Evolutionary conservation across 225 moss, liverwort and hornwort genomes (phyloP).

Genomic region (Lunularia cruciata): DNA sequence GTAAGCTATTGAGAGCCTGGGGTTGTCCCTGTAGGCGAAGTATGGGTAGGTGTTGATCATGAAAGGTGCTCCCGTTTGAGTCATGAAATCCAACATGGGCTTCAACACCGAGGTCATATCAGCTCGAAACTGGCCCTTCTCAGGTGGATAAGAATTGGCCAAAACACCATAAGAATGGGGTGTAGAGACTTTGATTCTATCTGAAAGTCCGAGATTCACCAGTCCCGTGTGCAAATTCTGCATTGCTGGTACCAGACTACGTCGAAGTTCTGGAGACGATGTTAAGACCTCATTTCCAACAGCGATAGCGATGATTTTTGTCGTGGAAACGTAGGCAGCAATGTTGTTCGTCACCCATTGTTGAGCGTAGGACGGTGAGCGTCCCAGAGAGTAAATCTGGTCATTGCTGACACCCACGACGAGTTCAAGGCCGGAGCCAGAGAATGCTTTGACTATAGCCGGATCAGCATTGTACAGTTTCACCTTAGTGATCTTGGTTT

Average conservation of each 20-base stretch:
- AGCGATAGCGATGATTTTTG: slow-evolving; percentile 46
- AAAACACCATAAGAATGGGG: slow-evolving; percentile 64
- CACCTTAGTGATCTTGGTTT: slow-evolving; percentile 38
- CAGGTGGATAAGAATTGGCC: slow-evolving; percentile 60
- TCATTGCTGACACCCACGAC: slow-evolving; percentile 67
- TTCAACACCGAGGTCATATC: slow-evolving; percentile 46
- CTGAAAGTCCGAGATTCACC: slow-evolving; percentile 57
- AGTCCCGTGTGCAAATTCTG: slow-evolving; percentile 75
- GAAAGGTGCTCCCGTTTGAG: slow-evolving; percentile 46
- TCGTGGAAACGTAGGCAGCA: slow-evolving; percentile 59
- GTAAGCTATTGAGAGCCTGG: slow-evolving; percentile 37
- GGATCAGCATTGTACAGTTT: slow-evolving; percentile 46
- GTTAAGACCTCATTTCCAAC: slow-evolving; percentile 82
- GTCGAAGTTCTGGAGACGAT: slow-evolving; percentile 36
- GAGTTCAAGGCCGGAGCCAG: slow-evolving; percentile 41
- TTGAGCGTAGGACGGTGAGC: slow-evolving; percentile 57
- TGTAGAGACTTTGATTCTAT: slow-evolving; percentile 60
- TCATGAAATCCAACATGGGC: slow-evolving; percentile 52
- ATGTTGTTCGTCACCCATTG: slow-evolving; percentile 73
- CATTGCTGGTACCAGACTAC: slow-evolving; percentile 69
- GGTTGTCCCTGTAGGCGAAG: slow-evolving; percentile 43
- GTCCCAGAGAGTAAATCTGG: slow-evolving; percentile 54
- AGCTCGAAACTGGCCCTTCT: slow-evolving; percentile 47
- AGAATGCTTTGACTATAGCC: slow-evolving; percentile 40
- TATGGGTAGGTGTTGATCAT: slow-evolving; percentile 75